These are phyloP conservation scores for Conoideocrella luteorostrata DNA, from an alignment of 2,329 filamentous ascomycete species.

Conservation along the genomic window DNA sequence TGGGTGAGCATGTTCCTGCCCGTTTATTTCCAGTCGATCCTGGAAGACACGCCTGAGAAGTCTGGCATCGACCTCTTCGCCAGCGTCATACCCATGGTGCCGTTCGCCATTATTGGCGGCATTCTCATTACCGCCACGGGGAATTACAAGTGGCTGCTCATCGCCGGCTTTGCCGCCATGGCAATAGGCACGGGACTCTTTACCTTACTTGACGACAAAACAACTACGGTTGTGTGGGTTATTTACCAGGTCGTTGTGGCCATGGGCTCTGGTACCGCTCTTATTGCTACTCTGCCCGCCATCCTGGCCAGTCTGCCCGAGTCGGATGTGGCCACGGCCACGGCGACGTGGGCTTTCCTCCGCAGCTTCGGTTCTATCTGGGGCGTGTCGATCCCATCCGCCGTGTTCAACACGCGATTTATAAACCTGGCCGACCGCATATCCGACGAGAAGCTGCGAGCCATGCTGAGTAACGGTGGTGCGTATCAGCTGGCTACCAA, in stretches of 20 bases:
- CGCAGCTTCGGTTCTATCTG: slow-evolving; percentile 41
- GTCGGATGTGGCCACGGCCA: slow-evolving; percentile 29
- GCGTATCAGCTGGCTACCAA: too few relatives aligned
- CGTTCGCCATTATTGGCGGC: slow-evolving; percentile 19
- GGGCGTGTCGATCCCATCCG: slow-evolving; percentile 39
- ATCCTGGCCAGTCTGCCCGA: slow-evolving; percentile 33
- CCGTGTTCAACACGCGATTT: slow-evolving; percentile 10
- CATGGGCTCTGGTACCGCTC: slow-evolving; percentile 34
- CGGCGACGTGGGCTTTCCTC: slow-evolving; percentile 37
- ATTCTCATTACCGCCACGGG: slow-evolving; percentile 24
- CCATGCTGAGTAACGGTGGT: too few relatives aligned
- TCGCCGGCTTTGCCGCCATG: slow-evolving; percentile 26
- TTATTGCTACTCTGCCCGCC: slow-evolving; percentile 35
- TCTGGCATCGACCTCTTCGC: slow-evolving; percentile 19
- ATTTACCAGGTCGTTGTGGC: slow-evolving; percentile 34
- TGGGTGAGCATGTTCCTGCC: slow-evolving; percentile 32
- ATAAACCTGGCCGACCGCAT: too few relatives aligned
- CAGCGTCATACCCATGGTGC: slow-evolving; percentile 19
- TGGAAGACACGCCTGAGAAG: neutral
- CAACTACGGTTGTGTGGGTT: slow-evolving; percentile 32
- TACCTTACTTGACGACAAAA: slow-evolving; percentile 29
- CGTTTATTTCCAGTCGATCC: slow-evolving; percentile 37
- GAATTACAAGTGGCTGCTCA: slow-evolving; percentile 25
- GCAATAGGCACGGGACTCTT: slow-evolving; percentile 35
- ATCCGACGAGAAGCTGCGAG: too few relatives aligned